Evolutionary conservation across 345 rosid genomes (phyloP), one percentile per base, ranked within the genome.

Genomic region (Lepidium aucheri): DNA sequence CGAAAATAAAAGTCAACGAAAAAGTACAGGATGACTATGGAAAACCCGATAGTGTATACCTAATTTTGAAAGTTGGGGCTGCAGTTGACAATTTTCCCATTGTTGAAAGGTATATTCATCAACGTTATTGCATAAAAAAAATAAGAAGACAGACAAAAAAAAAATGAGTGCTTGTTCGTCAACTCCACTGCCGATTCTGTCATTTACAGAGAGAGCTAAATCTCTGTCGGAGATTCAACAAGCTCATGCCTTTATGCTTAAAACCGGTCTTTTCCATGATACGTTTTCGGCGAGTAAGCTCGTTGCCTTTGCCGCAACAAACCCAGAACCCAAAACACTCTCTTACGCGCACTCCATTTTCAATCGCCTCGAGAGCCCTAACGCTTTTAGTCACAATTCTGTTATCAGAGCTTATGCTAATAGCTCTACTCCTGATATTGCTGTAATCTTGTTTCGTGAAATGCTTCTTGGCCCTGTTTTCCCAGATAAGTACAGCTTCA

Each of bases 351-450:
- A 49, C 65, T 75, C 83, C 5, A 34, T 83, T 47, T 72, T 81
- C 72, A 58, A 40, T 57, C 76, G 49, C 15, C 64, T 77, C 53
- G 54, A 67, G 3, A 16, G 22, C 54, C 83, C 85, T 11, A 79
- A 69, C 56, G 71, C 79, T 2, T 83, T 55, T 70, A 75, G 82
- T 32, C 79, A 33, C 60, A 75, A 77, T 49, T 28, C 85, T 53
- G 44, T 83, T 4, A 71, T 81, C 47, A 70, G 82, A 71, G 85
- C 76, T 66, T 79, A 79, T 39, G 82, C 85, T 38, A 83, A 79
- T 44, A 70, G 82, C 60, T 44, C 45, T 7, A 39, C 39, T 39
- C 77, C 77, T 3, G 57, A 68, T 42, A 24, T 7, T 13, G 83
- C 82, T 15, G 8, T 83, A 11, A 13, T 32, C 0, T 39, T 72